These are phyloP conservation scores for Botryotinia narcissicola DNA, from an alignment of 2,329 filamentous ascomycete species.

Conservation along the genomic window DNA sequence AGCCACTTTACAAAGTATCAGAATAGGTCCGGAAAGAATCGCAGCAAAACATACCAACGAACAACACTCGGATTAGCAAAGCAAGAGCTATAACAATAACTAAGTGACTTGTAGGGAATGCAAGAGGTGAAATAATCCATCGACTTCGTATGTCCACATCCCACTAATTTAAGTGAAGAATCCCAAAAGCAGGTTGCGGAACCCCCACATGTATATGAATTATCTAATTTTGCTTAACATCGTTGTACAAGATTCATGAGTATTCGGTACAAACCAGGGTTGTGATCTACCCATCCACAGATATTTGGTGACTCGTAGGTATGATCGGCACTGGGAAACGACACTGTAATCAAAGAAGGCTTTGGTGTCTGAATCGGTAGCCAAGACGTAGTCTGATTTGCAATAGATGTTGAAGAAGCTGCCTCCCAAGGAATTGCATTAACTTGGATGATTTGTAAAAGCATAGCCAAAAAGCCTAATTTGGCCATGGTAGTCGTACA, in stretches of 20 bases:
- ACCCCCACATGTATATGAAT: slow-evolving; percentile 24
- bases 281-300: slow-evolving; percentile 21
- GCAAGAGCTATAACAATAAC: slow-evolving; percentile 21
- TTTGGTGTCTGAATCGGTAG: slow-evolving; percentile 3
- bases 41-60: slow-evolving; percentile 17
- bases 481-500: slow-evolving; percentile 3
- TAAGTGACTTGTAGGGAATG: slow-evolving; percentile 21
- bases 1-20: slow-evolving; percentile 12
- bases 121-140: slow-evolving; percentile 26
- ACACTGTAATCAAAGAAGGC: background rate
- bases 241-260: background rate
- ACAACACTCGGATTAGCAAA: slow-evolving; percentile 24
- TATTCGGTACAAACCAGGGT: slow-evolving; percentile 11
- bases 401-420: slow-evolving; percentile 2
- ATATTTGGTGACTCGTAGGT: slow-evolving; percentile 14
- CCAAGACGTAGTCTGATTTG: background rate
- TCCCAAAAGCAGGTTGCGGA: slow-evolving; percentile 26
- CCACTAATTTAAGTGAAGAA: slow-evolving; percentile 21
- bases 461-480: background rate
- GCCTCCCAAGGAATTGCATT: background rate
- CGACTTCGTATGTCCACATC: slow-evolving; percentile 23
- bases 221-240: slow-evolving; percentile 17
- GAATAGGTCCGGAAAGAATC: background rate
- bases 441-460: slow-evolving; percentile 5
- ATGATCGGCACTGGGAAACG: background rate